Percentiles rank a stretch among this genome's conserved stretches.
These are phyloP conservation scores for Verticillium dahliae DNA, from an alignment of 2,329 filamentous ascomycete species.

Conservation along the genomic window DNA sequence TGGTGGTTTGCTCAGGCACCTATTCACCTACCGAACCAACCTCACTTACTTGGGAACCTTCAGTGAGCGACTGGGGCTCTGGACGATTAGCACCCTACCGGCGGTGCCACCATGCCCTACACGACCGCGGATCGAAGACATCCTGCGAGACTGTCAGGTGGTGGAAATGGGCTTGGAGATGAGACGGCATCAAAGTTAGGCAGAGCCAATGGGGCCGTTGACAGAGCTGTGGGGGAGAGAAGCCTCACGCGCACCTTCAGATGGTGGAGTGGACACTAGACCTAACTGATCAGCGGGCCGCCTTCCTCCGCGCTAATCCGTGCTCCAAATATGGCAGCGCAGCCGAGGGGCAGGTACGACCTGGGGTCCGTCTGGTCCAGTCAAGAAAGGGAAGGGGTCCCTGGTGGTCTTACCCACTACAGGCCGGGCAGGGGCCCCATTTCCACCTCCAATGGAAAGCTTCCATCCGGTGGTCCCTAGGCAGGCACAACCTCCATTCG, in stretches of 20 bases:
- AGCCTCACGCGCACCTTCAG: neutral
- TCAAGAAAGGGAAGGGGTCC: neutral
- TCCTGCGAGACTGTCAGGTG: neutral
- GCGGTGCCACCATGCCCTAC: no score
- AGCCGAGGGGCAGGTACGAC: slow-evolving; percentile 1
- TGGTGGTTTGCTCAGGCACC: no score
- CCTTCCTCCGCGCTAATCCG: slow-evolving; percentile 12
- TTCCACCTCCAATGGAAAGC: neutral
- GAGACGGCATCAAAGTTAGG: neutral
- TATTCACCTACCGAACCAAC: no score
- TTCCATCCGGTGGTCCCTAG: neutral
- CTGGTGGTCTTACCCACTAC: neutral
- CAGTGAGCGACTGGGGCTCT: no score
- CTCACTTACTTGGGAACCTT: no score
- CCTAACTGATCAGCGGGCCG: slow-evolving; percentile 13
- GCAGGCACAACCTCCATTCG: neutral
- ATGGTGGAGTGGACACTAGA: neutral
- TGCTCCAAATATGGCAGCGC: slow-evolving; percentile 1
- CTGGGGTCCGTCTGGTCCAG: neutral
- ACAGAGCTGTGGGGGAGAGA: neutral
- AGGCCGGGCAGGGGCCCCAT: neutral
- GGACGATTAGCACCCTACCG: no score
- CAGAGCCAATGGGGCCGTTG: neutral
- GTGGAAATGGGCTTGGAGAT: neutral
- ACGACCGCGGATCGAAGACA: neutral